Evolutionary conservation across 2,329 filamentous ascomycete species (phyloP).

Genomic region (Waltergamsia citrina): DNA sequence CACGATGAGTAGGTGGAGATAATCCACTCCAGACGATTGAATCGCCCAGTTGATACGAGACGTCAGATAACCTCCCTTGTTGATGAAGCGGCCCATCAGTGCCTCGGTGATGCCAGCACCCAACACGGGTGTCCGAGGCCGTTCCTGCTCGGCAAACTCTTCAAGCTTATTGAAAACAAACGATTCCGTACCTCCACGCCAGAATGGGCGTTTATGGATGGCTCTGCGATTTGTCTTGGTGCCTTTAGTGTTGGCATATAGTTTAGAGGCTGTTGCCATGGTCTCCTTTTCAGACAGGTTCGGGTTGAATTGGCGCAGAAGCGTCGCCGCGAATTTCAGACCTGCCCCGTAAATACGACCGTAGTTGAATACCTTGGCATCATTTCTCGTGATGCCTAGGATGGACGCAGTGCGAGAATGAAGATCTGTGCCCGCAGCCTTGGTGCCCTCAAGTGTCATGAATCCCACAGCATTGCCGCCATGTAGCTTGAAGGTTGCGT

Average conservation of each 20-base stretch:
- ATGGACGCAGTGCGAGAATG: conserved; percentile 92
- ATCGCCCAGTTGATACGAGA: conserved; percentile 99
- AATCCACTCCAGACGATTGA: conserved; percentile 94
- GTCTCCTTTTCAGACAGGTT: conserved; percentile 72
- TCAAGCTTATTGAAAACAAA: conserved; percentile 98
- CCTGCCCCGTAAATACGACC: conserved; percentile 98
- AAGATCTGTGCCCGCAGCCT: conserved; percentile 85
- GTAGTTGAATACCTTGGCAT: conserved; percentile 98
- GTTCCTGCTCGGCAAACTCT: conserved; percentile 92
- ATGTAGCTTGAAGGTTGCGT: conserved; percentile 89
- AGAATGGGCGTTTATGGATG: conserved; percentile 70
- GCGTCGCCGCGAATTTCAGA: conserved; percentile 80
- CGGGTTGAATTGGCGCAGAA: conserved; percentile 91
- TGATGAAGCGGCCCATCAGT: conserved; percentile 78
- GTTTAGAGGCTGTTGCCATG: conserved; percentile 60
- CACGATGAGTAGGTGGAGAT: conserved; percentile 87
- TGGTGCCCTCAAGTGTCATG: conserved; percentile 96
- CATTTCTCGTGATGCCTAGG: conserved; percentile 84
- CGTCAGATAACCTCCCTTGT: conserved; percentile 86
- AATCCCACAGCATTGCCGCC: conserved; percentile 97
- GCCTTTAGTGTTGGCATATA: conserved; percentile 88
- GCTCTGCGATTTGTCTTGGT: conserved; percentile 68
- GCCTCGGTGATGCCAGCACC: conserved; percentile 96
- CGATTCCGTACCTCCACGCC: conserved; percentile 92
- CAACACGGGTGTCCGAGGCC: conserved; percentile 81